Evolutionary conservation across 2,329 filamentous ascomycete species (phyloP).

Genomic region (Xylariomycetidae sp.): DNA sequence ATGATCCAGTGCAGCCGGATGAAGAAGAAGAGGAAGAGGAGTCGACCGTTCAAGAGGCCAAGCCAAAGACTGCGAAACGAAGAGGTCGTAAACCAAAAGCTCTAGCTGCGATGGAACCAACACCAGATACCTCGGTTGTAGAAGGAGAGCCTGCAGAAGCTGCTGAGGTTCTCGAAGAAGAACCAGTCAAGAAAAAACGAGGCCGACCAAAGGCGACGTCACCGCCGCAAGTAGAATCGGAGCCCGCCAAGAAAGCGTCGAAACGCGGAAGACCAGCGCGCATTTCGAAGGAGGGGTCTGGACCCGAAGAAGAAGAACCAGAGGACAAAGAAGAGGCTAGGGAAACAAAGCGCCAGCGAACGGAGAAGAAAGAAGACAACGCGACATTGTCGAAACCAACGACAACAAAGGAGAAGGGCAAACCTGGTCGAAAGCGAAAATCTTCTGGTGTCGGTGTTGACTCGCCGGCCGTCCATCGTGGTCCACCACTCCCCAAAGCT

Average conservation of each 20-base stretch:
- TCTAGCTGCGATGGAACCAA: constrained; percentile 13
- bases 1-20: constrained; percentile 9
- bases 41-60: constrained; percentile 13
- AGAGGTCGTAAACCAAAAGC: constrained; percentile 23
- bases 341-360: constrained; percentile 21
- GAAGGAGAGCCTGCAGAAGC: constrained; percentile 7
- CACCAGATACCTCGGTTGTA: constrained; percentile 9
- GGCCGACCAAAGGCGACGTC: constrained; percentile 20
- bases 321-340: constrained; percentile 15
- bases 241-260: constrained; percentile 15
- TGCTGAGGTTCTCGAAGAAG: constrained; percentile 14
- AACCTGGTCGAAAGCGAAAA: constrained; percentile 31
- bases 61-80: constrained; percentile 14
- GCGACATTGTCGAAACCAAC: constrained; percentile 15
- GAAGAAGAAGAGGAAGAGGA: constrained; percentile 20
- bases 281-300: constrained; percentile 10
- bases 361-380: constrained; percentile 15
- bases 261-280: constrained; percentile 19
- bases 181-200: constrained; percentile 20
- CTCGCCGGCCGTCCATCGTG: constrained; percentile 44
- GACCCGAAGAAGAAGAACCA: constrained; percentile 12
- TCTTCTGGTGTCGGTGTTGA: constrained; percentile 40
- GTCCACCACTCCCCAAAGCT: constrained; percentile 51
- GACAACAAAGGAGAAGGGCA: constrained; percentile 22
- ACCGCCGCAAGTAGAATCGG: constrained; percentile 5